Percentiles rank a stretch among this genome's conserved stretches.
phyloP scores from a whole-genome alignment of 495 filamentous ascomycete genomes.

The Aspergillus saccharolyticus region DNA sequence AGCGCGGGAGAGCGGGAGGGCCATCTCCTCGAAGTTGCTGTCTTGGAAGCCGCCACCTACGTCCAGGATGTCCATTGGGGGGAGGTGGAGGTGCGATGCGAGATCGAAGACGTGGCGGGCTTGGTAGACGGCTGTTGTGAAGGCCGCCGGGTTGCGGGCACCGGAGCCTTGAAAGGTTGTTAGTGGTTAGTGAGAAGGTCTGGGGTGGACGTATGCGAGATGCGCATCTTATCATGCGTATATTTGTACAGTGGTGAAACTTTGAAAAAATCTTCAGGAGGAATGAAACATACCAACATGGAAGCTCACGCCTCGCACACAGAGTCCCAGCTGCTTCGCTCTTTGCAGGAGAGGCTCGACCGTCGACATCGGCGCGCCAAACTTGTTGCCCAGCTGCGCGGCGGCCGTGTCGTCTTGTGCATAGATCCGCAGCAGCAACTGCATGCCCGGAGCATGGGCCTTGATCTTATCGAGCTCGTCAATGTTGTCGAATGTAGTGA shows the following conservation, averaged over 20 bases:
- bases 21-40: conserved; percentile 20
- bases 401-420: conserved; percentile 23
- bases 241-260: too few relatives aligned
- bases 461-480: conserved; percentile 34
- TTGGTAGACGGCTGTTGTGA: conserved; percentile 23
- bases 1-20: background rate
- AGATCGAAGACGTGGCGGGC: conserved; percentile 21
- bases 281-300: conserved; percentile 27
- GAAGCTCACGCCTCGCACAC: conserved; percentile 31
- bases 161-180: conserved; percentile 18
- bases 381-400: conserved; percentile 26
- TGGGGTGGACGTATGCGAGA: too few relatives aligned
- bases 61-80: conserved; percentile 19
- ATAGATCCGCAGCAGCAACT: conserved; percentile 29
- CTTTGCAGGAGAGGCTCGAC: conserved; percentile 15
- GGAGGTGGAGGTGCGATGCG: conserved; percentile 13
- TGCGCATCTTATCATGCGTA: too few relatives aligned
- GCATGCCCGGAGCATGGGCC: conserved; percentile 17
- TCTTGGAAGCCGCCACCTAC: conserved; percentile 32
- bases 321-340: conserved; percentile 25
- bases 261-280: too few relatives aligned
- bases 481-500: conserved; percentile 32
- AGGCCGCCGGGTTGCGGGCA: conserved; percentile 19
- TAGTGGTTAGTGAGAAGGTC: background rate
- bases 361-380: conserved; percentile 23